Percentiles rank a stretch among this genome's conserved stretches.
Conservation (phyloP, 148 eudicot genomes). For the Cornus suecica region DNA sequence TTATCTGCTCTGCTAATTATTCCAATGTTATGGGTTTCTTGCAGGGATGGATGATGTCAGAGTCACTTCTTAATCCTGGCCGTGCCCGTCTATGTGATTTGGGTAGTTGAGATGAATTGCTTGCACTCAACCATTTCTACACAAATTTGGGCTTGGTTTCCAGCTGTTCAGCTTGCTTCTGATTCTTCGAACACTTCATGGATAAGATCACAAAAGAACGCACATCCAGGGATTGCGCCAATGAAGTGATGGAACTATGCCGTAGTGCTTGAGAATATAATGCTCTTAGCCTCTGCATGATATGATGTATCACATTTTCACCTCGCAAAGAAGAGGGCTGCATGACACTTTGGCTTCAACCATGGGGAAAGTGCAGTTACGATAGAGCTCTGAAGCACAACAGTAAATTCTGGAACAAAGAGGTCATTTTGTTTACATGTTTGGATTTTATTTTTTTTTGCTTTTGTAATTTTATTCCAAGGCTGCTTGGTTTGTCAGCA, state of each 20-base stretch:
- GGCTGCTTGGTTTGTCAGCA: too few species aligned
- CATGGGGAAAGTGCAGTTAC: not conserved
- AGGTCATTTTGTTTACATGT: not conserved
- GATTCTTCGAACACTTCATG: not conserved
- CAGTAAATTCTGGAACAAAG: not conserved
- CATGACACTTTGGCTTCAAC: not conserved
- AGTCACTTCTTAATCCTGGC: constrained; percentile 94
- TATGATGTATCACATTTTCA: not conserved
- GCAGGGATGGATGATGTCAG: constrained; percentile 99
- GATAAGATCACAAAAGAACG: not conserved
- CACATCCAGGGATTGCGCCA: not conserved
- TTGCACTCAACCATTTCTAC: not conserved
- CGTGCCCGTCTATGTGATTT: constrained; percentile 65
- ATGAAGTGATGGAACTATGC: not conserved
- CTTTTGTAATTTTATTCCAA: too few species aligned
- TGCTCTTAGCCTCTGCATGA: not conserved
- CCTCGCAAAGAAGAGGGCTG: not conserved
- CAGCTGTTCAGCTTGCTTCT: not conserved
- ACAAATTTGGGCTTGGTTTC: not conserved
- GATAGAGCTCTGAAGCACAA: not conserved
- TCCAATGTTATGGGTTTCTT: not conserved
- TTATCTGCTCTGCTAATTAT: not conserved
- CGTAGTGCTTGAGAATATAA: not conserved
- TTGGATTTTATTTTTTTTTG: too few species aligned
- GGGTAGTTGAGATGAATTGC: constrained; percentile 15